Percentiles rank a stretch among this genome's conserved stretches.
Conservation (phyloP, 2,329 filamentous ascomycete genomes). For the Apiospora kogelbergensis region DNA sequence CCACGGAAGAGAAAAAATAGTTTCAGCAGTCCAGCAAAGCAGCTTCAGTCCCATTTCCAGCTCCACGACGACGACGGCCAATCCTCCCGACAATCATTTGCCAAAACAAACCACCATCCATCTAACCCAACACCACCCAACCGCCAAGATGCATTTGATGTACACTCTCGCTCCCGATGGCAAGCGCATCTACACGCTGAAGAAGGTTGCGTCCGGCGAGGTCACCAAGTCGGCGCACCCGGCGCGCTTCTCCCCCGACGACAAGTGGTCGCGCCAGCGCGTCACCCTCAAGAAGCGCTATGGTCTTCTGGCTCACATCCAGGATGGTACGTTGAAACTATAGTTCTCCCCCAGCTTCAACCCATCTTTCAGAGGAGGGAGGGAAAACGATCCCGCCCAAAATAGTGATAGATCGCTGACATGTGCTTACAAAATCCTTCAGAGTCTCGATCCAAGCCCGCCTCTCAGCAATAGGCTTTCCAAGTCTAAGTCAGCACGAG, state of each 20-base stretch:
- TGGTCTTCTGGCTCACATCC: constrained; percentile 74
- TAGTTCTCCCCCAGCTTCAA: constrained; percentile 10
- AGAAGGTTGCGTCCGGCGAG: constrained; percentile 80
- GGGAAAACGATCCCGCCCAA: not conserved
- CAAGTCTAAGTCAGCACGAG: not conserved
- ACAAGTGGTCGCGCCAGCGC: constrained; percentile 97
- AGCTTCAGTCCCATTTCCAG: not conserved
- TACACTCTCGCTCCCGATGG: constrained; percentile 81
- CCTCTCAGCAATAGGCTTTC: constrained; percentile 10
- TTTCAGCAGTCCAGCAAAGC: not conserved
- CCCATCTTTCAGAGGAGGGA: constrained; percentile 11
- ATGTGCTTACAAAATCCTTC: not conserved
- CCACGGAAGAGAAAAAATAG: not conserved
- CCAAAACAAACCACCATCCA: not conserved
- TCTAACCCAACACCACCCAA: not conserved
- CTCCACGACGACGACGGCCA: not conserved
- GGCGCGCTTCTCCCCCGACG: constrained; percentile 94
- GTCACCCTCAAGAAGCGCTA: constrained; percentile 95
- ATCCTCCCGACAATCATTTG: no score
- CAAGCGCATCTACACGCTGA: constrained; percentile 92
- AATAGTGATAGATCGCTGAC: not conserved
- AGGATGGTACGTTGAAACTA: constrained; percentile 57
- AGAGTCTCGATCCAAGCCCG: constrained; percentile 12
- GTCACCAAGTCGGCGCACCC: constrained; percentile 97
- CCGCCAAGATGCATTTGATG: constrained; percentile 60